These are phyloP conservation scores for Camelina hispida DNA, from an alignment of 345 rosid species.

Conservation along the genomic window DNA sequence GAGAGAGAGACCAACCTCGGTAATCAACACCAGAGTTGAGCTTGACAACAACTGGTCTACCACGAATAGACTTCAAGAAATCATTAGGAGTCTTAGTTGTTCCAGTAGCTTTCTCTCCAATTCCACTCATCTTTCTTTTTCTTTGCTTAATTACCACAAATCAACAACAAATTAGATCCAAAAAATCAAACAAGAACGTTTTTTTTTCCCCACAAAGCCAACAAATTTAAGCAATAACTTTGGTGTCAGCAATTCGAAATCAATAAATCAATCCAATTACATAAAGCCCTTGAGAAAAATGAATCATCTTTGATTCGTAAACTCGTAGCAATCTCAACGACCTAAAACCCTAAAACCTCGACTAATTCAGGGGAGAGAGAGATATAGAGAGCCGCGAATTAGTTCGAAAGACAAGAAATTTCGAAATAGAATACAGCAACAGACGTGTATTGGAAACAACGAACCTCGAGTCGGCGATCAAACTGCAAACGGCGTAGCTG, in stretches of 20 bases:
- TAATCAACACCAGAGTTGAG: constrained; percentile 85
- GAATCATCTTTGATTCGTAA: not conserved
- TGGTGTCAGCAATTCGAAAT: not conserved
- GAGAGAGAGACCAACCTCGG: constrained; percentile 54
- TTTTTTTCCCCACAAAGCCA: not conserved
- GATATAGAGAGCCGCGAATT: not conserved
- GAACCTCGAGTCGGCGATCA: not conserved
- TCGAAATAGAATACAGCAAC: not conserved
- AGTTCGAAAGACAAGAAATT: not conserved
- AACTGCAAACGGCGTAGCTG: not conserved
- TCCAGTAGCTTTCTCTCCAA: constrained; percentile 53
- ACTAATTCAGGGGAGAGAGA: not conserved
- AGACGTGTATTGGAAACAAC: not conserved
- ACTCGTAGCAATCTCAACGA: not conserved
- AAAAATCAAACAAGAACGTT: not conserved
- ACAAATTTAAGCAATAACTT: not conserved
- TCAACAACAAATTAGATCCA: not conserved
- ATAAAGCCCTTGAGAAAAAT: not conserved
- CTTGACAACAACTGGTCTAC: constrained; percentile 83
- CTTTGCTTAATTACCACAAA: not conserved
- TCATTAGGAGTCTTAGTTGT: constrained; percentile 64
- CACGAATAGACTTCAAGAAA: constrained; percentile 83
- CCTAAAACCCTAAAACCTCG: not conserved
- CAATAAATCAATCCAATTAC: not conserved
- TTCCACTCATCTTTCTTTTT: constrained; percentile 53